Conservation (phyloP, 257 asterid genomes). For the Solanum medicagineum region DNA sequence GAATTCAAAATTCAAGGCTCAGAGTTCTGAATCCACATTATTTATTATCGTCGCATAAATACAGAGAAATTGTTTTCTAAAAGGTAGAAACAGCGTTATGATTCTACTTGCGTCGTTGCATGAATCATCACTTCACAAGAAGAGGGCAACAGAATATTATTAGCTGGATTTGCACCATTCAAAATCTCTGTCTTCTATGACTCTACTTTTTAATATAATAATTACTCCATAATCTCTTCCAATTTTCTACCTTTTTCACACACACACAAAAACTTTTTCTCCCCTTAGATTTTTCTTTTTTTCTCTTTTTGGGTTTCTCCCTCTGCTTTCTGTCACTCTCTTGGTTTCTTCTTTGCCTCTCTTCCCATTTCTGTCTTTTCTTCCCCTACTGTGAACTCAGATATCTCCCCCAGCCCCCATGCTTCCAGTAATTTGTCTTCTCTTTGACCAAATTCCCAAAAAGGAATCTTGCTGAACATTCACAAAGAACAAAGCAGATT, state of each 20-base stretch:
- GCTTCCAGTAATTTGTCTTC: background rate
- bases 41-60: rapidly evolving
- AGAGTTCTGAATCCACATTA: too few species aligned
- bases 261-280: background rate
- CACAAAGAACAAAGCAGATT: background rate
- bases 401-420: background rate
- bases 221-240: background rate
- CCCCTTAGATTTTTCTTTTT: background rate
- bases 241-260: background rate
- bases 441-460: background rate
- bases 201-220: background rate
- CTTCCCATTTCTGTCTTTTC: background rate
- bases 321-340: background rate
- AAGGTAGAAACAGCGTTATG: background rate
- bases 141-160: background rate
- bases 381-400: background rate
- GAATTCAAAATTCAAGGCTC: too few species aligned
- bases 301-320: background rate
- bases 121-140: background rate
- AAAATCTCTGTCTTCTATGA: background rate
- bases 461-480: background rate
- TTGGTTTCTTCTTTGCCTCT: background rate
- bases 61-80: too few species aligned
- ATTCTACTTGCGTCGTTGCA: background rate
- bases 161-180: background rate